A percentile compares a stretch with the other conserved stretches of the same genome.
These are phyloP conservation scores for Primulina eburnea DNA, from an alignment of 257 asterid species.

Conservation along the genomic window DNA sequence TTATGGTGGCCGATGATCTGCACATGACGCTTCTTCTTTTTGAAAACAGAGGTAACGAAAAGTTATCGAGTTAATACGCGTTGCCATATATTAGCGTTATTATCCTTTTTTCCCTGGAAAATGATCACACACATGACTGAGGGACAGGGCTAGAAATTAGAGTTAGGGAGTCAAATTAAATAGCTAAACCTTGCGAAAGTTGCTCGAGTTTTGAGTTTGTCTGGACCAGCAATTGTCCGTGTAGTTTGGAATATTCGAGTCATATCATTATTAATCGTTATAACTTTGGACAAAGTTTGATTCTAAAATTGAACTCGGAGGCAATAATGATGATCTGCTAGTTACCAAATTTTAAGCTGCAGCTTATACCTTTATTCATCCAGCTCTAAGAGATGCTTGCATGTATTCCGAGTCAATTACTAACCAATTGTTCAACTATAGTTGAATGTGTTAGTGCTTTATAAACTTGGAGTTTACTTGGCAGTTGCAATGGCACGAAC, in stretches of 20 bases:
- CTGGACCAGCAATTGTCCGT: too few relatives aligned
- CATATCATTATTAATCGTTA: too few relatives aligned
- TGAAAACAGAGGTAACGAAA: constrained; percentile 69
- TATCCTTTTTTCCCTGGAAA: neutral
- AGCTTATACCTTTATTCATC: neutral
- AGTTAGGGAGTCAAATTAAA: neutral
- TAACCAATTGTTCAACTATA: neutral
- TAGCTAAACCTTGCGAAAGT: too few relatives aligned
- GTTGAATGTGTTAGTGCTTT: neutral
- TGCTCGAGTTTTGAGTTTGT: too few relatives aligned
- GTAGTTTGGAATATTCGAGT: too few relatives aligned
- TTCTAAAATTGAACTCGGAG: too few relatives aligned
- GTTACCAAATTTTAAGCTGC: neutral
- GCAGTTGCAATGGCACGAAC: constrained; percentile 91
- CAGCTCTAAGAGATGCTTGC: neutral
- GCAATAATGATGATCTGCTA: too few relatives aligned
- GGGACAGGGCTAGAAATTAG: neutral
- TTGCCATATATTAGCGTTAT: neutral
- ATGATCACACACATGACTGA: neutral
- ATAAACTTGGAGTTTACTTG: constrained; percentile 7
- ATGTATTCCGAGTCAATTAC: neutral
- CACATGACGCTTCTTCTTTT: constrained; percentile 73
- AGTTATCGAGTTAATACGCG: neutral
- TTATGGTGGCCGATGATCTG: constrained; percentile 71
- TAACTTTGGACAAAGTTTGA: too few relatives aligned